Percentiles rank a stretch among this genome's conserved stretches.
Conservation (phyloP, 441 rosid genomes). For the Arabidopsis lyrata region DNA sequence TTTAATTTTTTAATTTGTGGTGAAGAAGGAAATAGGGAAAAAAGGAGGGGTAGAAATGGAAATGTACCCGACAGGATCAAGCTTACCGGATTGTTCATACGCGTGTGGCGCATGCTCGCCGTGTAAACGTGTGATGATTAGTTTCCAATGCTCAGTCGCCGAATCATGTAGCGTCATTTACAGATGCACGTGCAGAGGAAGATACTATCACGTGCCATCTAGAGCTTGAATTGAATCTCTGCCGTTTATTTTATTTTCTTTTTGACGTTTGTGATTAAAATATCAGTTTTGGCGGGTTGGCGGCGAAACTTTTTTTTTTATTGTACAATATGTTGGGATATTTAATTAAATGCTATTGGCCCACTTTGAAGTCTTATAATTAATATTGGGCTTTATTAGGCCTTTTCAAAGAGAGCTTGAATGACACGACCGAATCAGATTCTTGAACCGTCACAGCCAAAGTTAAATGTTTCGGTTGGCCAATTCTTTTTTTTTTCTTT, state of each 20-base stretch:
- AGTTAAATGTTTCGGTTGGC: slow-evolving; percentile 18
- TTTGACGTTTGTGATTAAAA: slow-evolving; percentile 27
- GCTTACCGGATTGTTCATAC: slow-evolving; percentile 71
- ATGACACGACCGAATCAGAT: slow-evolving; percentile 9
- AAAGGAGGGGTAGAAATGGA: slow-evolving; percentile 50
- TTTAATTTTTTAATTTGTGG: neutral
- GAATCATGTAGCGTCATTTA: slow-evolving; percentile 77
- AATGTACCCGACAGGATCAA: slow-evolving; percentile 63
- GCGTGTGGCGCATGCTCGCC: slow-evolving; percentile 74
- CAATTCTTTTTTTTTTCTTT: neutral
- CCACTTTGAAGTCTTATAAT: slow-evolving; percentile 2
- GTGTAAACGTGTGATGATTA: slow-evolving; percentile 75
- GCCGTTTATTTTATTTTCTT: slow-evolving; percentile 18
- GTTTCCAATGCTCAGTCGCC: slow-evolving; percentile 63
- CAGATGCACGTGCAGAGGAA: slow-evolving; percentile 69
- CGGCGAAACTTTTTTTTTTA: neutral
- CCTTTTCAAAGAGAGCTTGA: neutral
- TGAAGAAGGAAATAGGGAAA: slow-evolving; percentile 13
- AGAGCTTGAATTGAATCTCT: slow-evolving; percentile 28
- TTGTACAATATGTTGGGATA: slow-evolving; percentile 13
- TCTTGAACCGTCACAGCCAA: neutral
- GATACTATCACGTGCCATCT: slow-evolving; percentile 87
- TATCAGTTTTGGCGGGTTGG: slow-evolving; percentile 29
- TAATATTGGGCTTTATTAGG: slow-evolving; percentile 20
- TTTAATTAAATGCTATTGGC: slow-evolving; percentile 8